Evolutionary conservation across 768 basidiomycete genomes (phyloP), one percentile per base, ranked within the genome.

Genomic region (Trametes maxima): DNA sequence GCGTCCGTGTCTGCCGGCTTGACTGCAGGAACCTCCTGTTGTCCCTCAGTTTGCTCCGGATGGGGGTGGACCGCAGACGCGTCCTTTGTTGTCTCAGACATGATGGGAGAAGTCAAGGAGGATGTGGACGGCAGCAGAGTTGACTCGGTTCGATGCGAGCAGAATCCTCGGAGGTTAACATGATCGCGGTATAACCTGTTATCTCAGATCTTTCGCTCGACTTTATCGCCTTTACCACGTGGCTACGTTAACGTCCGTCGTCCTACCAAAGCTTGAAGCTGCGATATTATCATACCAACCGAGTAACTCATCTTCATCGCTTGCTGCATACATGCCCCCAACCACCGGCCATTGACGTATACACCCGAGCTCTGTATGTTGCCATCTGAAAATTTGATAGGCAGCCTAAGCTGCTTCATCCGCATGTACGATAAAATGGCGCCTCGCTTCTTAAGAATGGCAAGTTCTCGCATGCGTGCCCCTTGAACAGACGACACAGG

Each of bases 1-100:
- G 71, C 67, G 10, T 62, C 49, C 3, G 73, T 54, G 0, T 70
- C 68, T 12, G 68, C 73, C 24, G 77, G 74, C 48, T 76, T 75
- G 54, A 75, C 68, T 28, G 69, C 70, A 0, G 70, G 67, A 1
- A 67, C 56, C n/a, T 50, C 61, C 11, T 47, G 40, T 1, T 40
- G 28, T 7, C 16, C n/a, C 28, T 50, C 28, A 1, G 35, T 25
- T 47, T 62, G 60, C 51, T 63, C 62, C 10, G 57, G 62, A 25
- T 63, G 62, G 25, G 57, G 57, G 5, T 44, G 52, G n/a, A 62
- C 61, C n/a, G 19, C 37, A 11, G 61, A 57, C 8, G 61, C 14
- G 10, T 40, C n/a, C 22, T 28, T 24, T 11, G 54, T 35, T 8
- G 55, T 44, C 21, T 58, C 57, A 40, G 57, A 63, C 62, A 63